Conservation (phyloP, 495 filamentous ascomycete genomes). For the Elasticomyces elasticus region DNA sequence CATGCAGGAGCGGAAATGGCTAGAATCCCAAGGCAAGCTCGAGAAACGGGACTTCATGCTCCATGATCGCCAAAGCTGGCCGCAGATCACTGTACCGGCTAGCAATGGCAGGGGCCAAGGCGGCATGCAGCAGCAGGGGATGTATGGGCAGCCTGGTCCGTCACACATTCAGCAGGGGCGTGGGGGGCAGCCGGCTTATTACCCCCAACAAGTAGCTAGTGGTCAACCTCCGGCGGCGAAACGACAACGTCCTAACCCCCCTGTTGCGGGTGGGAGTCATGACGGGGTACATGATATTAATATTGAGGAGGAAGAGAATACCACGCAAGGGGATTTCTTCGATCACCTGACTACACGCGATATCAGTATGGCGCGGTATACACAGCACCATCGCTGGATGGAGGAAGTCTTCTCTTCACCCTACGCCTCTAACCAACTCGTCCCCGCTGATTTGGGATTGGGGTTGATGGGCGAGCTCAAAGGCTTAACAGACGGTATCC, state of each 20-base stretch:
- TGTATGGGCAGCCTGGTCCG: neutral
- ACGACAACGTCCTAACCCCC: conserved; percentile 23
- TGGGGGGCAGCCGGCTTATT: conserved; percentile 8
- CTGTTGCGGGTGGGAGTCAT: conserved; percentile 14
- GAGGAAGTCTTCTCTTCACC: conserved; percentile 90
- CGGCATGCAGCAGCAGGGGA: conserved; percentile 13
- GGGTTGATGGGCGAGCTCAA: conserved; percentile 80
- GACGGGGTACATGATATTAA: conserved; percentile 37
- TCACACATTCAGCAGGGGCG: neutral
- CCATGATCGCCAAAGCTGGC: conserved; percentile 79
- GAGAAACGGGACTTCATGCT: conserved; percentile 90
- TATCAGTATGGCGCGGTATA: conserved; percentile 72
- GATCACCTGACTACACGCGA: conserved; percentile 82
- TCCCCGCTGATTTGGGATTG: conserved; percentile 76
- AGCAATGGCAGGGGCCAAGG: conserved; percentile 5
- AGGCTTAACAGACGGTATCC: conserved; percentile 68
- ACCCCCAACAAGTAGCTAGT: conserved; percentile 30
- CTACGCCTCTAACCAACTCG: conserved; percentile 69
- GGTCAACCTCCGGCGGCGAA: conserved; percentile 29
- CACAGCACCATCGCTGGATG: conserved; percentile 98
- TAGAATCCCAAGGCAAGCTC: conserved; percentile 71
- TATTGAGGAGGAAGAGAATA: conserved; percentile 82
- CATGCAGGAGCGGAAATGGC: conserved; percentile 53
- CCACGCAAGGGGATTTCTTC: conserved; percentile 72
- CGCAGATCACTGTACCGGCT: conserved; percentile 61